Evolutionary conservation across 805 yeast genomes (phyloP), one percentile per base, ranked within the genome.

Genomic region (Starmerella etchellsii): DNA sequence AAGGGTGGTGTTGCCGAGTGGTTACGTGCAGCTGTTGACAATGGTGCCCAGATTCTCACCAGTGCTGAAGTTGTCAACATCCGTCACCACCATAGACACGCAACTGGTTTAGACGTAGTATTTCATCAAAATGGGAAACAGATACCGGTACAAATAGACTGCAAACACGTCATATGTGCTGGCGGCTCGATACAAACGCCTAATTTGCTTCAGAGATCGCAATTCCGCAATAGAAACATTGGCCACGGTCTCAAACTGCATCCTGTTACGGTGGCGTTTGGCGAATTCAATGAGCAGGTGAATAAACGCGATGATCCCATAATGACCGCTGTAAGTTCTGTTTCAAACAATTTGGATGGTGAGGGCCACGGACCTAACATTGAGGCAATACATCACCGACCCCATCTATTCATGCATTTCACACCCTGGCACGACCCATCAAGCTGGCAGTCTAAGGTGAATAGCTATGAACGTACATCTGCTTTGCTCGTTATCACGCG

Each of bases 121-220:
- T 64, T 67, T 44, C 7, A 11, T 4, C 21, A 34, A 20, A 34
- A 34, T n/a, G 34, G 34, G 11, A 31, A 31, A 16, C 27, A 36
- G 24, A 37, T 34, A 22, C 35, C 38, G n/a, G 27, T 47, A 13
- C 27, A 40, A 3, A 66, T 73, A 18, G 59, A 60, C 10, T 71
- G 74, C 31, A 64, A 60, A 45, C 66, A 65, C 43, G 64, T 65
- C 30, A 63, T 71, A 20, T 65, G 64, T 9, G 49, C 67, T 21
- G 69, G 67, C 10, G 77, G 78, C 2, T 56, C 74, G 0, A 58
- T 73, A 30, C 60, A 67, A 15, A 69, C 78, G 1, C 78, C 77
- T 1, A 49, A 61, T 1, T 51, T 72, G 9, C 61, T 73, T 40
- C 61, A 61, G 51, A 59, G 67, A 22, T 70, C 76, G 0, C 69